phyloP scores from a whole-genome alignment of 2,329 filamentous ascomycete genomes.

The Metarhizium album region DNA sequence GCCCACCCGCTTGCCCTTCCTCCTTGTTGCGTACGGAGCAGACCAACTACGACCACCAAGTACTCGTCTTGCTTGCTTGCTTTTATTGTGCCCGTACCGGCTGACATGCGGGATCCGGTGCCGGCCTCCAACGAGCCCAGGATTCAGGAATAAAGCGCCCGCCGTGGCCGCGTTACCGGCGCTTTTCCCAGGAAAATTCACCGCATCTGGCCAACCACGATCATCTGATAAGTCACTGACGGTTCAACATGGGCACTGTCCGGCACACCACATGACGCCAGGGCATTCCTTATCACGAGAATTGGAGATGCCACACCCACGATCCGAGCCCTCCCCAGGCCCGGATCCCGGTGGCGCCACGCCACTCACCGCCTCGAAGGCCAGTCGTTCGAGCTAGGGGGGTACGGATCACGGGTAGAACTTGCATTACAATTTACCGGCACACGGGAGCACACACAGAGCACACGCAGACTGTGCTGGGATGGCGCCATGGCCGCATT shows the following conservation, averaged over 20 bases:
- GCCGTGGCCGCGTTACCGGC: conserved; percentile 19
- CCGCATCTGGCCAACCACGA: conserved; percentile 13
- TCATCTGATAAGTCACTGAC: too few species aligned
- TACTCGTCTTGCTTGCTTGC: too few species aligned
- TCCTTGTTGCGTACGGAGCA: too few species aligned
- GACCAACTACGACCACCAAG: too few species aligned
- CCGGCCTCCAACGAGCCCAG: too few species aligned
- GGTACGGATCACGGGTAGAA: too few species aligned
- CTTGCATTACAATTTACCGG: not conserved
- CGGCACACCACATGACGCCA: conserved; percentile 9
- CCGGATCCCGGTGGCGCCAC: not conserved
- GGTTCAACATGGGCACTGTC: conserved; percentile 5
- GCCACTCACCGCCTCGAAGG: not conserved
- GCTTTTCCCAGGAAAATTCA: conserved; percentile 24
- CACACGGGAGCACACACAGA: not conserved
- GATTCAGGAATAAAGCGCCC: not conserved
- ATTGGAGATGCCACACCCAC: not conserved
- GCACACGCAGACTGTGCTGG: not conserved
- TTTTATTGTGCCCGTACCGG: too few species aligned
- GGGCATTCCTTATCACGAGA: not conserved
- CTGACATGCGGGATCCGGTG: too few species aligned
- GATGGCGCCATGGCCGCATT: conserved; percentile 4
- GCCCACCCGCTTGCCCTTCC: not conserved
- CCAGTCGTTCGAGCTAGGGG: not conserved
- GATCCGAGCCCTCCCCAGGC: not conserved